Base-by-base conservation (phyloP, 2,329 filamentous ascomycete species). In the Pseudogymnoascus sp. region DNA sequence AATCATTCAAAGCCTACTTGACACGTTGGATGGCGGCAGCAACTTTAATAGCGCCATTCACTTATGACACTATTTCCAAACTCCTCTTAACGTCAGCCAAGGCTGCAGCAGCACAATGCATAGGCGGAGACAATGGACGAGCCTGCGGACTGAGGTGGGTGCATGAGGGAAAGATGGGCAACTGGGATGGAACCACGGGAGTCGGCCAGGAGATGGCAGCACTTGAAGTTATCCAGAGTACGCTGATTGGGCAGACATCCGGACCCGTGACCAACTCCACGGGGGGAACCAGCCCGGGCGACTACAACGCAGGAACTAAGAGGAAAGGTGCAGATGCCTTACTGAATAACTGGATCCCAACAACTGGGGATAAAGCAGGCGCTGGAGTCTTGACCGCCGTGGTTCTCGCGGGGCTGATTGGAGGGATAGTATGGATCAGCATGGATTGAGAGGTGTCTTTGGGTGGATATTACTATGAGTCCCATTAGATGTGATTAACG, bases 1-100 rank as follows among this genome's bases (percentile, higher is more conserved):
- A 76, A 48, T 80, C 79, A 1, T 88, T 87, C 76, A 88, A 87
- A 71, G 82, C 82, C 9, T 86, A 84, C 67, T 75, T 86, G 5
- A 74, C 79, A 0, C 80, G 84, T 37, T 88, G 82, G 78, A 71
- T 80, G 69, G 82, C 80, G 8, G 74, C 78, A 4, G 77, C 81
- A 10, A 78, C 78, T 2, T 79, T 84, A 65, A 73, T 85, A 60
- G 83, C 81, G 0, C 81, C 82, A 0, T 83, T 77, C 65, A 79
- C 79, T 4, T 71, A 71, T 61, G 71, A 76, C 39, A 66, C 69
- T 5, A 74, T 85, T 59, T 73, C 79, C 66, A 75, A 78, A 0
- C 74, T 75, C n/a, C 71, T 86, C 2, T 71, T 75, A 52, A 71
- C 74, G 1, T 81, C 79, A 3, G 83, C 81, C 0, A 65, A 70